These are phyloP conservation scores for Linderniella brevidens DNA, from an alignment of 257 asterid species.

Conservation along the genomic window DNA sequence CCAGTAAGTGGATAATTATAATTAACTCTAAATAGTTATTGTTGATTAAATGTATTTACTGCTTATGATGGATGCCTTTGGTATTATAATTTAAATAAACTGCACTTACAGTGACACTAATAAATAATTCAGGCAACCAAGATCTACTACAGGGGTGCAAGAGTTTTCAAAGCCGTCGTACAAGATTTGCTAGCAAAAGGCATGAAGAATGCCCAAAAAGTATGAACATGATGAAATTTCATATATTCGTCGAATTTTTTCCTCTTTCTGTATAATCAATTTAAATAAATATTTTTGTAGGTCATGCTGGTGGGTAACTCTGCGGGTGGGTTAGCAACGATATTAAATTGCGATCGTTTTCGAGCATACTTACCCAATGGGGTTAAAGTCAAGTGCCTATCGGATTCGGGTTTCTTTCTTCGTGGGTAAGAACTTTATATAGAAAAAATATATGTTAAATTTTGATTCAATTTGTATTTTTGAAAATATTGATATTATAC, in stretches of 20 bases:
- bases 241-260: background rate
- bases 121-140: conserved; percentile 15
- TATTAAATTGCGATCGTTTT: conserved; percentile 28
- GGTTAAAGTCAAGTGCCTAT: conserved; percentile 19
- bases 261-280: background rate
- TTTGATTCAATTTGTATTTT: background rate
- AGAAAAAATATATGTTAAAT: background rate
- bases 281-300: conserved; percentile 8
- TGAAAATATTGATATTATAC: background rate
- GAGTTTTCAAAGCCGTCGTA: conserved; percentile 17
- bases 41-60: no score
- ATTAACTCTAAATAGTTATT: background rate
- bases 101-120: background rate
- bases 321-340: conserved; percentile 37
- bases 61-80: no score
- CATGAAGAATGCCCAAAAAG: conserved; percentile 16
- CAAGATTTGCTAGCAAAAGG: conserved; percentile 17
- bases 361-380: conserved; percentile 11
- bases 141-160: conserved; percentile 20
- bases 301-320: conserved; percentile 25
- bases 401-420: conserved; percentile 34
- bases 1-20: conserved; percentile 9
- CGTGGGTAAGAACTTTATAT: conserved; percentile 13
- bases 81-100: no score
- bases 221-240: conserved; percentile 1